Base-by-base conservation (phyloP, 176 grass and related monocot genomes). In the Eleusine coracana region DNA sequence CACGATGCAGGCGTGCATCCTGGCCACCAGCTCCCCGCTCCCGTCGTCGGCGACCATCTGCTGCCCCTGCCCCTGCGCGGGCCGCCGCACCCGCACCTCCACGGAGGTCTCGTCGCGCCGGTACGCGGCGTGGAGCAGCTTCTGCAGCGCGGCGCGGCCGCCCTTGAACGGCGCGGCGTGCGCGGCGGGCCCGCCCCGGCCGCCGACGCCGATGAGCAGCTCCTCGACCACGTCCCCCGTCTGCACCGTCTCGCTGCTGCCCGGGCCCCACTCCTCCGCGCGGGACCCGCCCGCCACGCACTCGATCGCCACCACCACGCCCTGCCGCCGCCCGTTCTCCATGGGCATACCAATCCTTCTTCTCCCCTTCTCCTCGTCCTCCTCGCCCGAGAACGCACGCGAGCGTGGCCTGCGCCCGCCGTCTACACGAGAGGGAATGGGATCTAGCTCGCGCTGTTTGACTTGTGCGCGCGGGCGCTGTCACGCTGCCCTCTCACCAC, bases 1-100 rank as follows among this genome's bases (percentile, higher is more conserved):
- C 55, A 98, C 96, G 78, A 98, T 92, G 74, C 96, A 98, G n/a
- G 93, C 96, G 21, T 98, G 96, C 88, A 98, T 87, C 77, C 88
- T 85, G 40, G 80, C 74, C 16, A 1, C 7, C 14, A 58, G 51
- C 37, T 31, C 21, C 49, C 21, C 15, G 42, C 45, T 7, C 67
- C 16, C 0, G 66, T 13, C 58, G 76, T 9, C 52, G 41, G 28
- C 66, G 37, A 14, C 17, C 64, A 70, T 13, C 51, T 66, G 51
- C 49, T 17, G 37, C 3, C 39, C 56, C 38, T 73, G 60, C 56
- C 28, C 41, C 20, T 79, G 73, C 55, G 72, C 65, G 51, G 63
- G 76, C 1, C 87, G 87, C 21, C 89, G 73, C 77, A 88, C 91
- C 64, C 88, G 79, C 28, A 99, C 91, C 77, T 89, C 85, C 59